phyloP scores from a whole-genome alignment of 2,329 filamentous ascomycete genomes.

The Neopestalotiopsis rosae region DNA sequence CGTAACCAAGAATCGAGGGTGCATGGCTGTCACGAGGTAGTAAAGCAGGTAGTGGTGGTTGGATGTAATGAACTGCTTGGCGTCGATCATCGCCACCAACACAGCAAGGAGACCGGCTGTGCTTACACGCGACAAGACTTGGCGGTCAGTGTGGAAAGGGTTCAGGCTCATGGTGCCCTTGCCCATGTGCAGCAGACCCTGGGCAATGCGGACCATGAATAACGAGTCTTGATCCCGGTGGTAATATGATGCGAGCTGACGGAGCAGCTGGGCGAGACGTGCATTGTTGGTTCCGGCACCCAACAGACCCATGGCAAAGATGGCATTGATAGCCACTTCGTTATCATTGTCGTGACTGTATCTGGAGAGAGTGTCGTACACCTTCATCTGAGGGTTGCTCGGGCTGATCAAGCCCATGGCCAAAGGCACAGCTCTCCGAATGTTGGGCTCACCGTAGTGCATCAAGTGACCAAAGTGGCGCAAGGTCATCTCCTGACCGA shows the following conservation, averaged over 20 bases:
- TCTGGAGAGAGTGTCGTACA: conserved; percentile 95
- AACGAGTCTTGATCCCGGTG: conserved; percentile 94
- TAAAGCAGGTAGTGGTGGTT: conserved; percentile 91
- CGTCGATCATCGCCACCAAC: conserved; percentile 91
- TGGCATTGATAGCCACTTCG: conserved; percentile 96
- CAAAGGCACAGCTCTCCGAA: conserved; percentile 91
- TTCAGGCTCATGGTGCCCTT: conserved; percentile 96
- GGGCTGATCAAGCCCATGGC: conserved; percentile 97
- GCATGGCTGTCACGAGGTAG: conserved; percentile 95
- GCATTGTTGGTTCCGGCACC: conserved; percentile 99
- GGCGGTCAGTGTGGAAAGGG: conserved; percentile 98
- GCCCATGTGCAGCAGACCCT: conserved; percentile 97
- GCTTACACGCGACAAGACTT: conserved; percentile 90
- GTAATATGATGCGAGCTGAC: conserved; percentile 97
- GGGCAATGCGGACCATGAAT: conserved; percentile 99
- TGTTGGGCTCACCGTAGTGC: conserved; percentile 98
- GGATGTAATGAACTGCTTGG: conserved; percentile 78
- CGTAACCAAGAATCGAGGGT: conserved; percentile 94
- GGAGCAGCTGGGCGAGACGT: conserved; percentile 88
- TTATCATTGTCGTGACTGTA: conserved; percentile 99
- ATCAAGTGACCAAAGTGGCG: conserved; percentile 97
- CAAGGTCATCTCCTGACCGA: conserved; percentile 98
- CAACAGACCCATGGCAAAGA: conserved; percentile 97
- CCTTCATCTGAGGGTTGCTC: conserved; percentile 99
- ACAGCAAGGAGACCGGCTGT: conserved; percentile 89